Conservation (phyloP, 2,329 filamentous ascomycete species). For the Microthyrium microscopicum region DNA sequence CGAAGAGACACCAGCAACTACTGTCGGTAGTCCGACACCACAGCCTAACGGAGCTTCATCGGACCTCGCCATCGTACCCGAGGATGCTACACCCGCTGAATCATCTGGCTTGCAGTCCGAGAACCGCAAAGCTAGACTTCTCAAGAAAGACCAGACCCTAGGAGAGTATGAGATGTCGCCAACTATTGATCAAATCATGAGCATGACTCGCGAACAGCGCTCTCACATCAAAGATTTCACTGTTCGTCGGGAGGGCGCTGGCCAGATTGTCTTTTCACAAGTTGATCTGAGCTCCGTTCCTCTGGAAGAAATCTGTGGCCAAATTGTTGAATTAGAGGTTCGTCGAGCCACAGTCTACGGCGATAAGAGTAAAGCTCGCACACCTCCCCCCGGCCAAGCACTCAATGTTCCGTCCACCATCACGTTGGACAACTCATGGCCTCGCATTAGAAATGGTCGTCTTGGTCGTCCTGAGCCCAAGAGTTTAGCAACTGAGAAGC, state of each 20-base stretch:
- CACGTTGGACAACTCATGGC: constrained; percentile 84
- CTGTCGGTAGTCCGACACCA: background rate
- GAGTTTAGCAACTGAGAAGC: constrained; percentile 57
- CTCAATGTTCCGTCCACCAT: constrained; percentile 85
- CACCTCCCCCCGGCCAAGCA: constrained; percentile 71
- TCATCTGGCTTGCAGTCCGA: constrained; percentile 12
- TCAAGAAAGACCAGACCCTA: constrained; percentile 34
- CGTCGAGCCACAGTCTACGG: constrained; percentile 81
- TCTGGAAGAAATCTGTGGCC: constrained; percentile 61
- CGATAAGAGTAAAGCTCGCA: constrained; percentile 35
- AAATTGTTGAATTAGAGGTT: constrained; percentile 58
- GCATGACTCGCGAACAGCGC: constrained; percentile 66
- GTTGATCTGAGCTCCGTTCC: constrained; percentile 71
- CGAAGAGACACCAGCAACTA: constrained; percentile 11
- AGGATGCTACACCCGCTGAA: constrained; percentile 39
- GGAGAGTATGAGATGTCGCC: constrained; percentile 84
- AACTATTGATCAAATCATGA: constrained; percentile 53
- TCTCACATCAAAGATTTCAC: constrained; percentile 58
- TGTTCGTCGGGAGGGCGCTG: constrained; percentile 69
- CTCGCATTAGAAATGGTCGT: constrained; percentile 48
- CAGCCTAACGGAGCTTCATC: constrained; percentile 21
- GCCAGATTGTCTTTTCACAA: constrained; percentile 64
- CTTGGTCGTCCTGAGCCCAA: constrained; percentile 39
- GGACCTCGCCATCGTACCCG: constrained; percentile 63
- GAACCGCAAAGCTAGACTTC: background rate